Evolutionary conservation across 83 land plant genomes (phyloP).

Genomic region (Picea abies): DNA sequence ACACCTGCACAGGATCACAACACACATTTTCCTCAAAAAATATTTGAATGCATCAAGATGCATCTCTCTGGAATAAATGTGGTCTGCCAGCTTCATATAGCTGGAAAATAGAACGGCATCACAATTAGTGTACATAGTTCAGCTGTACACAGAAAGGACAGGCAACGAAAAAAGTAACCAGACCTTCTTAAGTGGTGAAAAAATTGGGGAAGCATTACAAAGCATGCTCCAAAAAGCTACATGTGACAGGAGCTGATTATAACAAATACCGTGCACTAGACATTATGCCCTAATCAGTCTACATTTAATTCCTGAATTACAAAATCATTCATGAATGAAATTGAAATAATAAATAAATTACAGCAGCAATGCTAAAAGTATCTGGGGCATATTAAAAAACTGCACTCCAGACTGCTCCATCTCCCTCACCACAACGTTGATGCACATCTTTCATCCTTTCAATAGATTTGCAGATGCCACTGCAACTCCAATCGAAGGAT

Average conservation of each 20-base stretch:
- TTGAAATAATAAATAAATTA: slow-evolving; percentile 1
- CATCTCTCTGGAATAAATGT: background rate
- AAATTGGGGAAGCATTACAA: background rate
- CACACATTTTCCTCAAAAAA: slow-evolving; percentile 6
- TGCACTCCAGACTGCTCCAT: slow-evolving; percentile 47
- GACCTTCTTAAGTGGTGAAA: background rate
- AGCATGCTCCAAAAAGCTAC: slow-evolving; percentile 6
- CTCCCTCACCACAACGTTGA: slow-evolving; percentile 39
- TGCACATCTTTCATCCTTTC: slow-evolving; percentile 56
- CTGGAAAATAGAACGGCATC: background rate
- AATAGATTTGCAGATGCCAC: slow-evolving; percentile 45
- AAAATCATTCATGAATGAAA: slow-evolving; percentile 4
- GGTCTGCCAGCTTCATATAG: background rate
- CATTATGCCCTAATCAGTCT: background rate
- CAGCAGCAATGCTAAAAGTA: slow-evolving; percentile 1
- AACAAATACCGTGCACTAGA: background rate
- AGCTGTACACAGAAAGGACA: background rate
- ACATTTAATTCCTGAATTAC: too few relatives aligned
- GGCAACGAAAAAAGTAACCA: background rate
- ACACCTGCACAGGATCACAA: background rate
- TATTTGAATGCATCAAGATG: slow-evolving; percentile 2
- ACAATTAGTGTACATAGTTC: slow-evolving; percentile 13
- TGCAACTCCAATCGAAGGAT: slow-evolving; percentile 56
- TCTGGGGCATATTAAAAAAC: slow-evolving; percentile 27
- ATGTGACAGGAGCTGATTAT: background rate